These are phyloP conservation scores for Isoetes taiwanensis DNA, from an alignment of 75 land plant genomes.

Conservation along the genomic window DNA sequence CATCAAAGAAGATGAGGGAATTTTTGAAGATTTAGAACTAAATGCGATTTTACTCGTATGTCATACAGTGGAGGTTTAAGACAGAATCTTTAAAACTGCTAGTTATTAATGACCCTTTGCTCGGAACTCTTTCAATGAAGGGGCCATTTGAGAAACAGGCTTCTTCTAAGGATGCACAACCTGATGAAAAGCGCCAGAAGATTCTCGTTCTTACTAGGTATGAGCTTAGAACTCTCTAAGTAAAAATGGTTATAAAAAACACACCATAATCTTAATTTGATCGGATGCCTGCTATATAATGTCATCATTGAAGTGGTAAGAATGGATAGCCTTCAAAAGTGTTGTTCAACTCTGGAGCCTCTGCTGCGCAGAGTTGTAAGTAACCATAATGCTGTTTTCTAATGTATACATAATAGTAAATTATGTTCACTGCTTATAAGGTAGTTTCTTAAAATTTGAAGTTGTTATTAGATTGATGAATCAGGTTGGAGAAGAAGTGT, in stretches of 20 bases:
- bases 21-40: too few relatives aligned
- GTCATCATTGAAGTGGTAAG: constrained; percentile 80
- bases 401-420: too few relatives aligned
- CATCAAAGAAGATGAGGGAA: too few relatives aligned
- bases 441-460: background rate
- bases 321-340: constrained; percentile 74
- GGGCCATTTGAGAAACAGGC: constrained; percentile 30
- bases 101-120: too few relatives aligned
- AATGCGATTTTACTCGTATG: too few relatives aligned
- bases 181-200: constrained; percentile 40
- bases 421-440: background rate
- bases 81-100: too few relatives aligned
- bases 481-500: constrained; percentile 98
- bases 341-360: constrained; percentile 79
- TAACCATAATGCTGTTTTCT: too few relatives aligned
- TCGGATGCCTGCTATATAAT: constrained; percentile 27
- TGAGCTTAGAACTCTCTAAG: too few relatives aligned
- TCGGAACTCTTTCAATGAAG: too few relatives aligned
- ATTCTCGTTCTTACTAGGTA: constrained; percentile 54
- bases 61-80: too few relatives aligned
- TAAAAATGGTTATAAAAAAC: too few relatives aligned
- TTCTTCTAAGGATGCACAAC: constrained; percentile 22
- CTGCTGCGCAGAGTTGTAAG: constrained; percentile 83
- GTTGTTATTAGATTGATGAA: background rate
- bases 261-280: background rate